Percentiles rank a stretch among this genome's conserved stretches.
phyloP scores from a whole-genome alignment of 495 filamentous ascomycete genomes.

The Oidiodendron maius region DNA sequence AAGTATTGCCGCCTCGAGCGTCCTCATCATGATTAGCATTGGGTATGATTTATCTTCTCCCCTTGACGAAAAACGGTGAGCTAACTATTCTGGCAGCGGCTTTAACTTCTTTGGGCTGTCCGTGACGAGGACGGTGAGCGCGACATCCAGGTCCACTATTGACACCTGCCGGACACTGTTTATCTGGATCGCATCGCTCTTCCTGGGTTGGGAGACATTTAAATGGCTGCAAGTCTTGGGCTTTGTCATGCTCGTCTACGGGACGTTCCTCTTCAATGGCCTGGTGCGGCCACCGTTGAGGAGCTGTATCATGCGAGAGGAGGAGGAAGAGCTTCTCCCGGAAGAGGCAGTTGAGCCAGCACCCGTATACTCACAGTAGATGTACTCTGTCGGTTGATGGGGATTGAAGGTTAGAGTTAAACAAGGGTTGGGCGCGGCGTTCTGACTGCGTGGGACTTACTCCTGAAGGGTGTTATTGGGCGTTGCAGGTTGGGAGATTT shows the following conservation, averaged over 20 bases:
- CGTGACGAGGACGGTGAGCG: constrained; percentile 81
- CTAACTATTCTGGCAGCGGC: constrained; percentile 45
- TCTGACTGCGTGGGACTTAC: too few relatives aligned
- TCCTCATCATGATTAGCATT: constrained; percentile 95
- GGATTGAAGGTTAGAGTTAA: too few relatives aligned
- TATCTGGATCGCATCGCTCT: constrained; percentile 94
- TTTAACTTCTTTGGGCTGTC: constrained; percentile 98
- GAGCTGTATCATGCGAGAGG: constrained; percentile 42
- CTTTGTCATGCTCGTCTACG: constrained; percentile 87
- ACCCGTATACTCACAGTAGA: too few relatives aligned
- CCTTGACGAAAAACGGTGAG: background rate
- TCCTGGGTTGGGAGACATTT: constrained; percentile 93
- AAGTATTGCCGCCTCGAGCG: constrained; percentile 63
- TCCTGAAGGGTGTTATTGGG: too few relatives aligned
- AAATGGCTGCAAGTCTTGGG: constrained; percentile 94
- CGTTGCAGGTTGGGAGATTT: too few relatives aligned
- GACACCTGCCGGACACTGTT: constrained; percentile 97
- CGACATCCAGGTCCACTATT: constrained; percentile 89
- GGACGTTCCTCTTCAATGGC: constrained; percentile 95
- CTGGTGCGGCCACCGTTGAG: constrained; percentile 74
- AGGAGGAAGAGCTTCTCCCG: constrained; percentile 65
- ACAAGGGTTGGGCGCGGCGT: too few relatives aligned
- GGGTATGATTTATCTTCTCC: constrained; percentile 54
- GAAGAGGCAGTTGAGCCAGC: constrained; percentile 80
- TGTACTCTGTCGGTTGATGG: too few relatives aligned